Evolutionary conservation across 2,329 filamentous ascomycete genomes (phyloP).

Genomic region (Helotiales sp.): DNA sequence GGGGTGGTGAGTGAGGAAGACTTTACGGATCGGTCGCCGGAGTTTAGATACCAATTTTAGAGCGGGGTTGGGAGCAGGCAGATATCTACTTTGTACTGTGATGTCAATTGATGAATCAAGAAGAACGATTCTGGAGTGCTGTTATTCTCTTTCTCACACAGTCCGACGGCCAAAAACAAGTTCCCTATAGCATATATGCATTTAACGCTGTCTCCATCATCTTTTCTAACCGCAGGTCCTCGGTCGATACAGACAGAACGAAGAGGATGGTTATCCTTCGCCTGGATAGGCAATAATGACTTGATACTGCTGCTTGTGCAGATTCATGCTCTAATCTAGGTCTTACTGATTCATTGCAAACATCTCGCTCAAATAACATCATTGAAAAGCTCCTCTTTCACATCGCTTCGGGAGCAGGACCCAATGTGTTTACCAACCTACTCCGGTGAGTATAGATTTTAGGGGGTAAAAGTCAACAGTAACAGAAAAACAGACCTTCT

Average conservation of each 20-base stretch:
- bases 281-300: no score
- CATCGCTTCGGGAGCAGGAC: neutral
- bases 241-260: neutral
- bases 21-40: slow-evolving; percentile 14
- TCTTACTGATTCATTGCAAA: no score
- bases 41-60: slow-evolving; percentile 19
- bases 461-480: no score
- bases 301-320: no score
- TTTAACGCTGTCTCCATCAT: neutral
- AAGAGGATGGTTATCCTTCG: no score
- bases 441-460: neutral
- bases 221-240: neutral
- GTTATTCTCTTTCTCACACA: no score
- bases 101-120: no score
- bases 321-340: no score
- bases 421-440: neutral
- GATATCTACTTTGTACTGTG: no score
- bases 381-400: neutral
- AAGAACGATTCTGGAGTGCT: neutral
- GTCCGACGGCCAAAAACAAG: no score
- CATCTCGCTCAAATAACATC: neutral
- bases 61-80: neutral
- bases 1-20: slow-evolving; percentile 4
- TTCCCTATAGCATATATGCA: neutral
- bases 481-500: slow-evolving; percentile 13